Evolutionary conservation across 2,329 filamentous ascomycete species (phyloP).

Genomic region (Xenoacremonium recifei): DNA sequence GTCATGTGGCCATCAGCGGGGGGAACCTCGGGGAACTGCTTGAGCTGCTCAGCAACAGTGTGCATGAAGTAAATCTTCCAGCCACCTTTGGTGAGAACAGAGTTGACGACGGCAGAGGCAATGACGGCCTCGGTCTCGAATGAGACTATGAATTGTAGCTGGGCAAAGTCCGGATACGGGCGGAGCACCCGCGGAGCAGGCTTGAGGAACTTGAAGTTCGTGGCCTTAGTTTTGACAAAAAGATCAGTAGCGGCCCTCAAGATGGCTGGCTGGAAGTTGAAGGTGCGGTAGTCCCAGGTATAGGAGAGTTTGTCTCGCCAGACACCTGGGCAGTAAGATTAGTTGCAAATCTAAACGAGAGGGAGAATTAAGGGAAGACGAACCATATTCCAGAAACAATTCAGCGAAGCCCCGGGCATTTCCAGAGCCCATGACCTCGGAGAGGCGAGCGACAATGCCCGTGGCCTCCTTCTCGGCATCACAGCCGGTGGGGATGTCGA

Average conservation of each 20-base stretch:
- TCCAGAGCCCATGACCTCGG: not conserved
- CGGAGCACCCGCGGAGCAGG: conserved; percentile 3
- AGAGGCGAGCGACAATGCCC: conserved; percentile 23
- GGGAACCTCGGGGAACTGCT: conserved; percentile 28
- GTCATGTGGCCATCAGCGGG: conserved; percentile 33
- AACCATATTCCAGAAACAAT: conserved; percentile 5
- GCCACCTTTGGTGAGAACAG: conserved; percentile 29
- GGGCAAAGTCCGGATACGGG: conserved; percentile 1
- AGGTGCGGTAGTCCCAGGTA: conserved; percentile 35
- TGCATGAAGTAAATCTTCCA: conserved; percentile 35
- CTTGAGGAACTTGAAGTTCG: conserved; percentile 11
- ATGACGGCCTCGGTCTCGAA: conserved; percentile 25
- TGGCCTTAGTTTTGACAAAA: conserved; percentile 25
- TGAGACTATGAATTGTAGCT: conserved; percentile 3
- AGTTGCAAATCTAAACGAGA: conserved; percentile 6
- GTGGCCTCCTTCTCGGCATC: conserved; percentile 11
- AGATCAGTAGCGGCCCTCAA: conserved; percentile 32
- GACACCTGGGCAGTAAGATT: conserved; percentile 21
- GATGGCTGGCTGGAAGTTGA: conserved; percentile 31
- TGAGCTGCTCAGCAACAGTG: conserved; percentile 31
- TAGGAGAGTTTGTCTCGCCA: conserved; percentile 36
- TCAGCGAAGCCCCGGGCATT: conserved; percentile 5
- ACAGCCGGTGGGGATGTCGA: conserved; percentile 24
- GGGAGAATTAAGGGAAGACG: not conserved
- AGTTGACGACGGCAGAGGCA: conserved; percentile 32